Conservation (phyloP, 2,329 filamentous ascomycete genomes). For the Dactylellina sp. region DNA sequence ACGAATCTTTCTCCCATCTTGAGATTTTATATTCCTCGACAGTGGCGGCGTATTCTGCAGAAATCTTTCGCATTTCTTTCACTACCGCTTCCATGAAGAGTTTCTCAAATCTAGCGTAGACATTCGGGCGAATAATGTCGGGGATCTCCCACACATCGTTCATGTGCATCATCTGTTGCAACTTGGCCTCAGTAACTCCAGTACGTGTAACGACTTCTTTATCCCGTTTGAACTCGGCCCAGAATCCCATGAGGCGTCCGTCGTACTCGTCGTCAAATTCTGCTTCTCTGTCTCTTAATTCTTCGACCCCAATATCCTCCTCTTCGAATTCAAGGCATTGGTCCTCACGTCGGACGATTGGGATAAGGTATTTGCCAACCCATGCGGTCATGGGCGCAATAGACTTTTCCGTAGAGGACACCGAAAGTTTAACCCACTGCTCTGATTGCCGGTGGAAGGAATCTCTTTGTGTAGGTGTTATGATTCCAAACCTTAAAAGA, state of each 20-base stretch:
- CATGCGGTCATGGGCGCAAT: slow-evolving; percentile 68
- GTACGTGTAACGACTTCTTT: slow-evolving; percentile 62
- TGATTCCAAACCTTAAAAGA: slow-evolving; percentile 70
- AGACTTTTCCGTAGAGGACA: slow-evolving; percentile 56
- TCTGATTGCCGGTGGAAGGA: slow-evolving; percentile 70
- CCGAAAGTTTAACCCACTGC: slow-evolving; percentile 58
- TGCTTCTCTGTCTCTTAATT: slow-evolving; percentile 72
- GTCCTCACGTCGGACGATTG: slow-evolving; percentile 60
- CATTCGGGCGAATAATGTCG: slow-evolving; percentile 69
- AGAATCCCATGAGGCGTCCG: slow-evolving; percentile 66
- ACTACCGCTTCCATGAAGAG: slow-evolving; percentile 68
- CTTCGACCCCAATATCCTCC: slow-evolving; percentile 72
- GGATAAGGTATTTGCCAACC: slow-evolving; percentile 68
- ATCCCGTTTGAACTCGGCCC: slow-evolving; percentile 26
- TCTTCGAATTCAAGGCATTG: slow-evolving; percentile 71
- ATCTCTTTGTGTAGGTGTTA: slow-evolving; percentile 73
- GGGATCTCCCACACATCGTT: slow-evolving; percentile 74
- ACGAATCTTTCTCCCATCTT: slow-evolving; percentile 71
- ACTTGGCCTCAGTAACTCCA: slow-evolving; percentile 62
- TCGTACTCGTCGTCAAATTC: slow-evolving; percentile 70
- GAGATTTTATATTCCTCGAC: slow-evolving; percentile 70
- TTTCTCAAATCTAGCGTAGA: slow-evolving; percentile 75
- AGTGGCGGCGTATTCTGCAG: slow-evolving; percentile 67
- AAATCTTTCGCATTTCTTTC: slow-evolving; percentile 67
- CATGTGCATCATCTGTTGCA: slow-evolving; percentile 63